Conservation (phyloP, 208 protist species). For the Acanthamoeba lenticulata region DNA sequence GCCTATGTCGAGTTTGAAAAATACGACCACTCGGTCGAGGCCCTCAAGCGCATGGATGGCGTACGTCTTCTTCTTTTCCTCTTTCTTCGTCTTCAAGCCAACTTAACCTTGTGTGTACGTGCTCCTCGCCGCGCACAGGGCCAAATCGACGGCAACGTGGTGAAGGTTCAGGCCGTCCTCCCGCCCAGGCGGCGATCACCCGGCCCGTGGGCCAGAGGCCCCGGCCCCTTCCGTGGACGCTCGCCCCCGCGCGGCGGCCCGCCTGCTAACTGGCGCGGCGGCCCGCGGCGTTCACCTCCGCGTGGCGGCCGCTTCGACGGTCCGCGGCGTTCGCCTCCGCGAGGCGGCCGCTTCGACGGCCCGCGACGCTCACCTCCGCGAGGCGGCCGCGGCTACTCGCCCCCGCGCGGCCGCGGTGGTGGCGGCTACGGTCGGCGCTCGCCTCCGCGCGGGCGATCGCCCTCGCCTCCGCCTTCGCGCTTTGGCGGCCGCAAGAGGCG, state of each 20-base stretch:
- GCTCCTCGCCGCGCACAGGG: not conserved
- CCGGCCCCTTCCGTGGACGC: not conserved
- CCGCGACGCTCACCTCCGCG: not conserved
- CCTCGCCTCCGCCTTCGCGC: not conserved
- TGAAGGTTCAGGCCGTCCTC: not conserved
- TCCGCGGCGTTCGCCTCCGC: not conserved
- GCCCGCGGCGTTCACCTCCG: not conserved
- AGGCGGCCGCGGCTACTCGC: constrained; percentile 14
- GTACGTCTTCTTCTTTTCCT: not conserved
- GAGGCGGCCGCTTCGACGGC: not conserved
- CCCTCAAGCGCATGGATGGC: constrained; percentile 40
- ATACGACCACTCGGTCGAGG: not conserved
- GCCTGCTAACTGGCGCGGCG: not conserved
- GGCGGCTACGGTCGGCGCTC: not conserved
- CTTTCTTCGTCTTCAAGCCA: not conserved
- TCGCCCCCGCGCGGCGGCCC: not conserved
- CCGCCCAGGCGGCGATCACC: constrained; percentile 28
- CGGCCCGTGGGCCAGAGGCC: not conserved
- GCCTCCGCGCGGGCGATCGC: not conserved
- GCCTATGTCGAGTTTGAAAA: constrained; percentile 42
- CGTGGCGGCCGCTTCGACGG: not conserved
- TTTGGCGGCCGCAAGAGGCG: not conserved
- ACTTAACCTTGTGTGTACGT: not conserved
- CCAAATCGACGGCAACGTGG: constrained; percentile 58
- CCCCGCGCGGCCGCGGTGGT: not conserved